Conservation (phyloP, 306 rosid species). For the Cucumis hystrix region DNA sequence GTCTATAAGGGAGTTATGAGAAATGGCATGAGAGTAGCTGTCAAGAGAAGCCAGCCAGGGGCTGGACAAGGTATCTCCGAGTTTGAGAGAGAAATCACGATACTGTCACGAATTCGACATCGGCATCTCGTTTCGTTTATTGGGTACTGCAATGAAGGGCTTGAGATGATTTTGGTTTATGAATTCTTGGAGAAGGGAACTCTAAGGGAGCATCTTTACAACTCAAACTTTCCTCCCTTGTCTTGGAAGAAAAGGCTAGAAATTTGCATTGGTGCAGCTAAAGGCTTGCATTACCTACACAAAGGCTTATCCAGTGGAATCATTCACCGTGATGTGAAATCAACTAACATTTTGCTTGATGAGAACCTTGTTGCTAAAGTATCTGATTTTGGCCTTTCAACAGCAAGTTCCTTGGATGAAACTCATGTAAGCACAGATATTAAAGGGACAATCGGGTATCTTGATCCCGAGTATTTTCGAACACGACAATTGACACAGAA, state of each 20-base stretch:
- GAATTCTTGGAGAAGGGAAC: conserved; percentile 45
- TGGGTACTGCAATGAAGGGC: conserved; percentile 39
- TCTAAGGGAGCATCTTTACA: conserved; percentile 34
- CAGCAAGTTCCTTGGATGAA: conserved; percentile 22
- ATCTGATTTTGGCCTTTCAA: conserved; percentile 44
- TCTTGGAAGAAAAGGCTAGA: conserved; percentile 46
- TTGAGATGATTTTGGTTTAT: conserved; percentile 46
- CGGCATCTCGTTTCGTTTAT: conserved; percentile 9
- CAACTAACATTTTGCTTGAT: neutral
- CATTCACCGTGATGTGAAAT: conserved; percentile 34
- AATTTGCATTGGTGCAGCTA: conserved; percentile 23
- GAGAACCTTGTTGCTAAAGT: conserved; percentile 38
- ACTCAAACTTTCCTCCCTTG: conserved; percentile 20
- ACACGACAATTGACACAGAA: conserved; percentile 21
- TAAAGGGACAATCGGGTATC: conserved; percentile 43
- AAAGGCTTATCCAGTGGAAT: conserved; percentile 36
- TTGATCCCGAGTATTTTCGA: conserved; percentile 39
- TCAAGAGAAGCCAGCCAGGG: conserved; percentile 36
- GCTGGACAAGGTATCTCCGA: conserved; percentile 40
- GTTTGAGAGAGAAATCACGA: conserved; percentile 34
- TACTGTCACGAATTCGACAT: conserved; percentile 39
- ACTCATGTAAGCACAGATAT: conserved; percentile 37
- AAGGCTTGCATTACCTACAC: conserved; percentile 46
- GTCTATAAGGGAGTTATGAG: conserved; percentile 25
- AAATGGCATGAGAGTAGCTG: conserved; percentile 29